Evolutionary conservation across 2,329 filamentous ascomycete species (phyloP), one percentile per base, ranked within the genome.

Genomic region (Dactylella cylindrospora): DNA sequence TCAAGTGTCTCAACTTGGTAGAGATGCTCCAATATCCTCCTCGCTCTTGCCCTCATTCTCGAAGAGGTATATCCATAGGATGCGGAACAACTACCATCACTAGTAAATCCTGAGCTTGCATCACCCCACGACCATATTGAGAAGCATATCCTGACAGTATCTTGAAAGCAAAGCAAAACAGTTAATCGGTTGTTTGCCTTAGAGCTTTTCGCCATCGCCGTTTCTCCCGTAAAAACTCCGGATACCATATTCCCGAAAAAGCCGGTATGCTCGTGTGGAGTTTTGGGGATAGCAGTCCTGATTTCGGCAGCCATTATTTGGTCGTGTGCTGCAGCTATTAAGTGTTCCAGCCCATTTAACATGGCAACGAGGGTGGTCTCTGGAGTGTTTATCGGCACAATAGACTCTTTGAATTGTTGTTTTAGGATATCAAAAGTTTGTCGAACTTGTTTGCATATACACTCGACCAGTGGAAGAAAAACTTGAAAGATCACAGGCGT

Each of bases 171-270:
- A n/a, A 98, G 78, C 35, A 96, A 79, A 15, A 98, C 91, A 0
- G 93, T 97, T 17, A 98, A 78, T 38, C 91, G 83, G 68, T 93
- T 91, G 70, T 97, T 98, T 6, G 90, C 90, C n/a, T 88, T 90
- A 5, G 85, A 83, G 59, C 84, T 89, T 41, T 90, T 84, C n/a
- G 83, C 80, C 31, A 57, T 35, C 1, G 80, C 83, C 0, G 81
- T 78, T 59, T 96, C 90, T 0, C 86, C 82, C 29, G 88, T 80
- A 71, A 95, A 95, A 0, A 95, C 88, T 1, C 89, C 89, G 0
- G 90, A 93, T 1, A 95, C 88, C 82, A 96, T 95, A 67, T 88
- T 95, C 36, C 90, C 90, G 70, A 97, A 95, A 71, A 96, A 91
- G 5, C 66, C 50, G 70, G 90, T 88, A 10, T 85, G 82, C 67